A percentile compares a stretch with the other conserved stretches of the same genome.
Conservation (phyloP, 768 basidiomycete species). For the Kwoniella sp. region DNA sequence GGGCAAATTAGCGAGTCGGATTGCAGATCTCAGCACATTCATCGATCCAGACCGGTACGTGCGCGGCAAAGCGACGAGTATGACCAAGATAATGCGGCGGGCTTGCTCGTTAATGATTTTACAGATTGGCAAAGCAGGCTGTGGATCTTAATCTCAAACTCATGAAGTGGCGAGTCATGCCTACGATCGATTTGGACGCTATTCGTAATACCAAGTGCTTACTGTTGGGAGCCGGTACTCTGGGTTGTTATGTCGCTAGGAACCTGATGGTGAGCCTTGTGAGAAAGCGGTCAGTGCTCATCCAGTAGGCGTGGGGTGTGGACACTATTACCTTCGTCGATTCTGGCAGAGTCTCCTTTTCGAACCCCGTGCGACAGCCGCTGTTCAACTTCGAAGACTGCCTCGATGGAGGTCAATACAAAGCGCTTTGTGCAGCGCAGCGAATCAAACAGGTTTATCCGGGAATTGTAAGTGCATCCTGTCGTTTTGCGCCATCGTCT, state of each 20-base stretch:
- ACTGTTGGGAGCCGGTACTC: conserved; percentile 87
- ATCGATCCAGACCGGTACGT: conserved; percentile 82
- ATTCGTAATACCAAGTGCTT: conserved; percentile 74
- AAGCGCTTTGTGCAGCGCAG: conserved; percentile 85
- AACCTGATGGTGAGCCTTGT: conserved; percentile 68
- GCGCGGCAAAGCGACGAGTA: no score
- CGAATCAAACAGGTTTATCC: conserved; percentile 84
- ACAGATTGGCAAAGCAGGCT: conserved; percentile 85
- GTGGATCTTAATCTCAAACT: conserved; percentile 97
- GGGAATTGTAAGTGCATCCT: conserved; percentile 64
- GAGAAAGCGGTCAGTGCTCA: neutral
- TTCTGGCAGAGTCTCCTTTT: conserved; percentile 85
- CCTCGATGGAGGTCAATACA: conserved; percentile 83
- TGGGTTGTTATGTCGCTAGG: conserved; percentile 92
- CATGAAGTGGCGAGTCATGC: conserved; percentile 96
- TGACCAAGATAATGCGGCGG: no score
- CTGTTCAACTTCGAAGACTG: conserved; percentile 94
- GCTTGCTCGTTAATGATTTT: neutral
- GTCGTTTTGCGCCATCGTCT: no score
- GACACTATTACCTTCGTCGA: conserved; percentile 89
- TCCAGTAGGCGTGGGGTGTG: conserved; percentile 83
- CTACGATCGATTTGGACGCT: conserved; percentile 80
- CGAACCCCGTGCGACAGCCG: conserved; percentile 95
- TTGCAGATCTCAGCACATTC: conserved; percentile 89
- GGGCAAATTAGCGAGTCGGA: conserved; percentile 78